phyloP scores from a whole-genome alignment of 2,329 filamentous ascomycete species.

The Colletotrichum plurivorum region DNA sequence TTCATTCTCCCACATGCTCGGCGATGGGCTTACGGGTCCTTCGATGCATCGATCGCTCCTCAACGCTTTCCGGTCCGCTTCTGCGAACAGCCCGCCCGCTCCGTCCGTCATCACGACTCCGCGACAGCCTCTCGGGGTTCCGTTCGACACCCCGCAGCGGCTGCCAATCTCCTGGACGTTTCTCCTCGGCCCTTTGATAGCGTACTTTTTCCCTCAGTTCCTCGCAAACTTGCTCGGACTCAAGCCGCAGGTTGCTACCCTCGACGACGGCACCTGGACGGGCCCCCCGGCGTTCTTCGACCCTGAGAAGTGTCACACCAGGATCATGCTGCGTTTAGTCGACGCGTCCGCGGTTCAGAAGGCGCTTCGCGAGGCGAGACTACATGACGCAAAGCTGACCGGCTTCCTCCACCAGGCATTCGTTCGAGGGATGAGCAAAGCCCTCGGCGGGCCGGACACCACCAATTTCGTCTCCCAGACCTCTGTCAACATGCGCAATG shows the following conservation, averaged over 20 bases:
- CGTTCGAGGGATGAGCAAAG: constrained; percentile 52
- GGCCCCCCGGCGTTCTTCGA: constrained; percentile 48
- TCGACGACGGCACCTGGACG: constrained; percentile 51
- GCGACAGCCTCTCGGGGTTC: constrained; percentile 45
- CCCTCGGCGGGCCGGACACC: constrained; percentile 43
- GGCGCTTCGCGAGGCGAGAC: constrained; percentile 48
- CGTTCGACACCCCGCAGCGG: constrained; percentile 54
- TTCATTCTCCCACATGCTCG: constrained; percentile 58
- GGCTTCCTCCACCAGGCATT: constrained; percentile 56
- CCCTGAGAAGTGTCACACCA: constrained; percentile 45
- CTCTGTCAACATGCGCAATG: constrained; percentile 56
- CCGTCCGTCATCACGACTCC: constrained; percentile 34
- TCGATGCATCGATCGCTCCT: constrained; percentile 59
- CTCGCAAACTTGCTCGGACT: constrained; percentile 51
- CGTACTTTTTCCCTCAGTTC: constrained; percentile 52
- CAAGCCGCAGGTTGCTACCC: constrained; percentile 44
- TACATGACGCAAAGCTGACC: constrained; percentile 56
- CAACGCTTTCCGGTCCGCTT: constrained; percentile 36
- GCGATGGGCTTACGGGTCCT: constrained; percentile 58
- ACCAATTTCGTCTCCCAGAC: constrained; percentile 55
- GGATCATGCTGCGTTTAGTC: constrained; percentile 51
- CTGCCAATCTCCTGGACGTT: constrained; percentile 60
- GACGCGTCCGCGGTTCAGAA: constrained; percentile 44
- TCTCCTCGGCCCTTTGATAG: constrained; percentile 56
- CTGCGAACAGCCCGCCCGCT: not conserved